Evolutionary conservation across 352 stramenopile genomes (phyloP), one percentile per base, ranked within the genome.

Genomic region (Pythium dissotocum): DNA sequence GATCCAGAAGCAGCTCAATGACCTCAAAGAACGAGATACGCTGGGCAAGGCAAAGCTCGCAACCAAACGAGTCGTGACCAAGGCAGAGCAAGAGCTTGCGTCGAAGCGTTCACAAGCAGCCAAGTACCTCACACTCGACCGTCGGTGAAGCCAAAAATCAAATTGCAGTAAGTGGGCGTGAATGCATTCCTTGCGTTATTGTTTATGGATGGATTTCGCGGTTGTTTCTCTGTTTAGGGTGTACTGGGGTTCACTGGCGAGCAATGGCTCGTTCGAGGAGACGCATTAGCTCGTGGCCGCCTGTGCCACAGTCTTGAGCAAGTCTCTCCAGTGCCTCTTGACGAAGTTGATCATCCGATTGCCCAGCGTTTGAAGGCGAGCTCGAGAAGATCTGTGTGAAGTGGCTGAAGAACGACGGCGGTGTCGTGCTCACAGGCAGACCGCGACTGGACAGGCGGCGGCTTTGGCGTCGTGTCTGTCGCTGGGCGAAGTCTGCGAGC

Each of bases 1-100:
- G 65, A 62, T 94, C 33, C 77, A 90, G n/a, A 64, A 85, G 36
- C 76, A 91, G 30, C 69, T 94, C 8, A 40, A 85, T 10, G 79
- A 89, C 56, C 35, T 94, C 0, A 71, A 83, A 32, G 78, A 88
- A 52, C 72, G 82, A 21, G 77, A 90, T 59, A 57, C 89, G 0
- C 66, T 88, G 0, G 81, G 80, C 4, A 86, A 89, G 53, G 68
- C 80, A 24, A 87, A 85, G 48, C 63, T 70, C 13, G 67, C 63
- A 1, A 83, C 75, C 3, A 88, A 91, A 32, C 66, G 73, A 5
- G 74, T 76, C 10, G 71, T 94, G 16, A 61, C 52, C 6, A 80
- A 80, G n/a, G 88, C 90, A 33, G 80, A 91, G 56, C 42, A 78
- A 1, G 72, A 83, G 8, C 67, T 94, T 0, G 67, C 63, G 0